phyloP scores from a whole-genome alignment of 2,329 filamentous ascomycete species.

The Dothideomycetes sp. region DNA sequence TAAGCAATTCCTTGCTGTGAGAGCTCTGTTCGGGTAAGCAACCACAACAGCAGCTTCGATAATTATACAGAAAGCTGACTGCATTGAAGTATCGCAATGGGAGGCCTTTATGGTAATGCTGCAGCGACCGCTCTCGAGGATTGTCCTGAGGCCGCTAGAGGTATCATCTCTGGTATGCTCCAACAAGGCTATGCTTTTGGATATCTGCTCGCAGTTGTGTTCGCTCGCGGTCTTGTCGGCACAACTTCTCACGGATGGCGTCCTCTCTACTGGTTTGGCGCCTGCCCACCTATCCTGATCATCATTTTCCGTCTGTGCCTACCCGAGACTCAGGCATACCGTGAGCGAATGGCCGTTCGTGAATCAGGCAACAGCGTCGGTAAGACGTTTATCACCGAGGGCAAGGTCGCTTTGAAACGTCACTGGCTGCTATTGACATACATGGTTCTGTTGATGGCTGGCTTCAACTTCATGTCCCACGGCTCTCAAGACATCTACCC shows the following conservation, averaged over 20 bases:
- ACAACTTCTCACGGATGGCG: constrained; percentile 71
- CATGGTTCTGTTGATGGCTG: constrained; percentile 51
- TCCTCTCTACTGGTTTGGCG: constrained; percentile 81
- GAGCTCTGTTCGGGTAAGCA: constrained; percentile 31
- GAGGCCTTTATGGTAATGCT: constrained; percentile 25
- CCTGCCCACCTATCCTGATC: constrained; percentile 65
- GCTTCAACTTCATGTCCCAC: constrained; percentile 30
- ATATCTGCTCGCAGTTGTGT: constrained; percentile 49
- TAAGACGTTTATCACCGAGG: constrained; percentile 61
- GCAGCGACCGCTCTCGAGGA: constrained; percentile 33
- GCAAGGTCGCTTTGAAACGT: constrained; percentile 61
- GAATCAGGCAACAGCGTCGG: constrained; percentile 46
- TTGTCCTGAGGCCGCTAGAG: constrained; percentile 30
- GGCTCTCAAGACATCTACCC: constrained; percentile 34
- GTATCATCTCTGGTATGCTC: constrained; percentile 29
- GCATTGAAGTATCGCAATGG: constrained; percentile 32
- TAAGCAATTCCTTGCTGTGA: constrained; percentile 29
- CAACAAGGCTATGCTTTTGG: constrained; percentile 41
- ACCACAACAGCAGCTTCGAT: too few species aligned
- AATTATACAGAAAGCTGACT: too few species aligned
- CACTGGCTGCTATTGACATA: constrained; percentile 73
- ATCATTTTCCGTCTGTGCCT: constrained; percentile 66
- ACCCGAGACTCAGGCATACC: constrained; percentile 66
- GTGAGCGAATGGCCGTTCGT: constrained; percentile 53
- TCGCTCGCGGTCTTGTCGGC: constrained; percentile 53